Percentiles rank a stretch among this genome's conserved stretches.
These are phyloP conservation scores for Stephania yunnanensis DNA, from an alignment of 164 flowering plant species.

Conservation along the genomic window DNA sequence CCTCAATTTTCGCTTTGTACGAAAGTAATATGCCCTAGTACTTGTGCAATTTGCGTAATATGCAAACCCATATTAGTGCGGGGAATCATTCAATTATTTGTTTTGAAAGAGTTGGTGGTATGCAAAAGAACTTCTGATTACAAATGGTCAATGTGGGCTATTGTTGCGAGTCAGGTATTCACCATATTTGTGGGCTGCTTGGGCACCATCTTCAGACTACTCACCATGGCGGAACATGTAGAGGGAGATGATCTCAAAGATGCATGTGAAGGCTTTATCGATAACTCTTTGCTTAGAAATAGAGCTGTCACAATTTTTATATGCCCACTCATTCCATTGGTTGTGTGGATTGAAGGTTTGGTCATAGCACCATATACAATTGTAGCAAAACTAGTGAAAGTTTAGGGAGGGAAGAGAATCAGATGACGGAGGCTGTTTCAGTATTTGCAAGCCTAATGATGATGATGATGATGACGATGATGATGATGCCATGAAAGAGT, in stretches of 20 bases:
- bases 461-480: no score
- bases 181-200: neutral
- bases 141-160: neutral
- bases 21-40: neutral
- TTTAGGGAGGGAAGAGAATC: no score
- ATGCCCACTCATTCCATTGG: neutral
- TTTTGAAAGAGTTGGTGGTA: neutral
- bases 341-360: no score
- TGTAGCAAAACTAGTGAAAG: no score
- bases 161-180: neutral
- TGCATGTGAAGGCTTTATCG: no score
- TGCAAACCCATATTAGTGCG: neutral
- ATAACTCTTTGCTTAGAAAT: no score
- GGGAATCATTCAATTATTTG: neutral
- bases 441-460: no score
- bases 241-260: no score
- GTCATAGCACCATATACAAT: no score
- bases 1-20: neutral
- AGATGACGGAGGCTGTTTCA: no score
- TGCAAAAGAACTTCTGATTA: neutral
- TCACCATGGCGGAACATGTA: neutral
- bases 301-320: no score
- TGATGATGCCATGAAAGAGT: no score
- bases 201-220: neutral
- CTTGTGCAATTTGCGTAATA: neutral